Conservation (phyloP, 208 protist genomes). For the Angomonas deanei region DNA sequence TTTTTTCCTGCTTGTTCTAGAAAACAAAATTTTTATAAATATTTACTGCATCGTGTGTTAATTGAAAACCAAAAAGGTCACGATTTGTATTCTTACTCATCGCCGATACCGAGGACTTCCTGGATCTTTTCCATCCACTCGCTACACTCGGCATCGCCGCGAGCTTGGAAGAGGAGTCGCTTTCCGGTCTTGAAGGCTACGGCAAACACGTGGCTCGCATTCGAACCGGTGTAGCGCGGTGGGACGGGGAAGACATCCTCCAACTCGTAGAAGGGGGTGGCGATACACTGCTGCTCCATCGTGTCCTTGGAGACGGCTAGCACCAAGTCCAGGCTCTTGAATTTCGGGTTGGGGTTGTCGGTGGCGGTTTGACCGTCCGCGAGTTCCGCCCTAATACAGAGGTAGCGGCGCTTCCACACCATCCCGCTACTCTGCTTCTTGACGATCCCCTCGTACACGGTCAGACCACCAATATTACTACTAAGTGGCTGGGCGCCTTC, state of each 20-base stretch:
- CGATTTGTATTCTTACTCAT: slow-evolving; percentile 41
- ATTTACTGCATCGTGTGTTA: too few relatives aligned
- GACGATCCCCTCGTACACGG: slow-evolving; percentile 51
- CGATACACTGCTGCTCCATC: slow-evolving; percentile 75
- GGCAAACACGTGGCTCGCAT: slow-evolving; percentile 61
- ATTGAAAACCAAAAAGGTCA: too few relatives aligned
- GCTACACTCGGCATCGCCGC: slow-evolving; percentile 51
- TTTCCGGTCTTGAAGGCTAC: slow-evolving; percentile 76
- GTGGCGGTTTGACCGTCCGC: slow-evolving; percentile 40
- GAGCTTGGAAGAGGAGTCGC: slow-evolving; percentile 62
- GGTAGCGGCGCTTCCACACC: slow-evolving; percentile 67
- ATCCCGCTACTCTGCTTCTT: slow-evolving; percentile 74
- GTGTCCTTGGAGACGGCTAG: slow-evolving; percentile 75
- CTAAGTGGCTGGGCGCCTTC: slow-evolving; percentile 61
- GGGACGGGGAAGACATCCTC: slow-evolving; percentile 77
- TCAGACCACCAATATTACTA: slow-evolving; percentile 43
- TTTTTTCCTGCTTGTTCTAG: not conserved
- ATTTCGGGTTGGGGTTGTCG: slow-evolving; percentile 43
- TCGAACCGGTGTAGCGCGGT: slow-evolving; percentile 66
- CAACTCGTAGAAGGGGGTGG: slow-evolving; percentile 60
- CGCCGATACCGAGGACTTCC: slow-evolving; percentile 65
- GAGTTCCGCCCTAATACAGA: slow-evolving; percentile 66
- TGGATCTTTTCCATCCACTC: slow-evolving; percentile 83
- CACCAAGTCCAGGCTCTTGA: slow-evolving; percentile 64
- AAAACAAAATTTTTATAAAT: slow-evolving; percentile 40